Evolutionary conservation across 371 early-diverging fungal species (phyloP).

Genomic region (Phascolomyces articulosus): DNA sequence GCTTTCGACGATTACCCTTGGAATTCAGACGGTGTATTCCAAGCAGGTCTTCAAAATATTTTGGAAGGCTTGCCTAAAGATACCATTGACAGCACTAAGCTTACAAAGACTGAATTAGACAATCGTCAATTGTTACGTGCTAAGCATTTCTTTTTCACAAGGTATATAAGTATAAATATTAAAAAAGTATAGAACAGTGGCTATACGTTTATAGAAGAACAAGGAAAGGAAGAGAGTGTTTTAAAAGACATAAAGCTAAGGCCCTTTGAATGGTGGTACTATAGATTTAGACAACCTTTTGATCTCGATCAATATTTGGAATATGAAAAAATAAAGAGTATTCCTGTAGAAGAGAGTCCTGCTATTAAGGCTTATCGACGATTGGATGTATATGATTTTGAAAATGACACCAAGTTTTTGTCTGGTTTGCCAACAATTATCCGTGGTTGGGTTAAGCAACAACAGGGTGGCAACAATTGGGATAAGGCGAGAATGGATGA

Average conservation of each 20-base stretch:
- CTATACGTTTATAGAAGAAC: no score
- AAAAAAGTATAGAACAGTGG: not conserved
- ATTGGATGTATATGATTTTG: conserved; percentile 56
- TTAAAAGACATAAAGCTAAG: no score
- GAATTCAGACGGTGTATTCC: conserved; percentile 50
- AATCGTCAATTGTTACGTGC: conserved; percentile 41
- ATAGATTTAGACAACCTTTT: conserved; percentile 44
- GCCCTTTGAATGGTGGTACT: no score
- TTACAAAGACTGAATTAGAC: conserved; percentile 1
- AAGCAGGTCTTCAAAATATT: conserved; percentile 44
- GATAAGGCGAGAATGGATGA: conserved; percentile 50
- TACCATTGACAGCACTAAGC: not conserved
- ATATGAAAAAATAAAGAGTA: conserved; percentile 38
- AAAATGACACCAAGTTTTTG: conserved; percentile 46
- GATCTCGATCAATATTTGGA: conserved; percentile 47
- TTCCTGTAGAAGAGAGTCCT: conserved; percentile 13
- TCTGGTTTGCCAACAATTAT: conserved; percentile 51
- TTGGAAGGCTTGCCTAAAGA: conserved; percentile 21
- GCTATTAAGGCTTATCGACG: conserved; percentile 39
- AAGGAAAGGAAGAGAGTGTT: no score
- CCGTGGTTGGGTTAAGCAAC: conserved; percentile 39
- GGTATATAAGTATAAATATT: conserved; percentile 11
- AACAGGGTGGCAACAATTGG: conserved; percentile 36
- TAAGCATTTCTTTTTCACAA: conserved; percentile 61
- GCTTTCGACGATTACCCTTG: conserved; percentile 36